Base-by-base conservation (phyloP, 2,329 filamentous ascomycete species). In the Leptographium wingfieldii region DNA sequence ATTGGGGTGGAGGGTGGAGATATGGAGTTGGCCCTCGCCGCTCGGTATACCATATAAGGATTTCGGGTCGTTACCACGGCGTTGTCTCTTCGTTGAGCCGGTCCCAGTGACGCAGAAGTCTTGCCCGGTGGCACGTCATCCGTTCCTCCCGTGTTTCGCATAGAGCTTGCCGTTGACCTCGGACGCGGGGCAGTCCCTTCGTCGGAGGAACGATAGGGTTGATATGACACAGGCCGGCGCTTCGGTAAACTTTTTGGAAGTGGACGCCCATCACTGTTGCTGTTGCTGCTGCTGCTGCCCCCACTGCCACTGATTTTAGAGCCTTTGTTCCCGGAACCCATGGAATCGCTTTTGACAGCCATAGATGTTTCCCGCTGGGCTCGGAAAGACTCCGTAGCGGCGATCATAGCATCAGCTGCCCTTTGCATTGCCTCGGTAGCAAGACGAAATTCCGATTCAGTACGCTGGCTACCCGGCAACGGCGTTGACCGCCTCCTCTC, bases 341-440 rank as follows among this genome's bases (percentile, higher is more conserved):
- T 9, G 10, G 29, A 10, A 29, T 56, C 59, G 46, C 35, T 35
- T 14, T 22, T 19, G n/a, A 38, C 57, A 29, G 49, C 10, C n/a
- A 51, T 14, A 22, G 40, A 33, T 12, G 19, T 14, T 11, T 61
- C 60, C 1, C 63, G 53, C 22, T 64, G 60, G 16, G 57, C 59
- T 38, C 65, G 62, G 52, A 69, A 68, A 9, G 68, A 67, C 55
- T 68, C 67, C 3, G 68, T 69, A 29, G 67, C 68, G 22, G 65
- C 65, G 2, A 66, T 63, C 67, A 70, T 69, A 54, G 67, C 68
- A 48, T 69, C 65, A 46, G 68, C 68, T 9, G 69, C 69, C 22
- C 63, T 63, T 61, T 69, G 65, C 67, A 70, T 68, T 16, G 68
- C 68, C 52, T 69, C 68, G 7, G 68, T 67, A 27, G 67, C 68